These are phyloP conservation scores for Psilocybe cubensis DNA, from an alignment of 768 basidiomycete genomes.

Conservation along the genomic window DNA sequence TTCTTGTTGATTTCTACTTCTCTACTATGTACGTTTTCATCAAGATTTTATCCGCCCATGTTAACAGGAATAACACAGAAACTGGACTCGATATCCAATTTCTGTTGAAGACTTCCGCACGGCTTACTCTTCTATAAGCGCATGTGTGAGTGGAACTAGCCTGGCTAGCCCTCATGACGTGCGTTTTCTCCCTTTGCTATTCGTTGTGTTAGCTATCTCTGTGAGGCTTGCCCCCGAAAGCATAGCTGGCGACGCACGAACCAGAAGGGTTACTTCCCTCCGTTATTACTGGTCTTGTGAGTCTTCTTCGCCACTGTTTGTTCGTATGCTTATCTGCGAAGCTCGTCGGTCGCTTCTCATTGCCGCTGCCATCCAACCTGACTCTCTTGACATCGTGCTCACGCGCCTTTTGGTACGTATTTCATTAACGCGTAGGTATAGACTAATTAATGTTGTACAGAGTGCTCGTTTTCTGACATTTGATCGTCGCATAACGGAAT, in stretches of 20 bases:
- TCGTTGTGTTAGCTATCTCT: conserved; percentile 89
- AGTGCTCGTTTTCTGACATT: conserved; percentile 65
- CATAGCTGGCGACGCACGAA: conserved; percentile 79
- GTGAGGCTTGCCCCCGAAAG: conserved; percentile 85
- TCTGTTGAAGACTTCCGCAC: conserved; percentile 82
- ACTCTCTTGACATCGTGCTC: conserved; percentile 90
- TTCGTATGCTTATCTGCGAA: conserved; percentile 33
- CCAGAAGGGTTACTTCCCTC: conserved; percentile 76
- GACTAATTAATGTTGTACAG: conserved; percentile 27
- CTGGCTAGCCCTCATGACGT: conserved; percentile 74
- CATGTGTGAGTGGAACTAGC: conserved; percentile 61
- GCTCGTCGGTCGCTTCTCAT: conserved; percentile 88
- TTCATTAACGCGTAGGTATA: not conserved
- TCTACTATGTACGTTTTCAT: conserved; percentile 57
- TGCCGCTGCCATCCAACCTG: conserved; percentile 91
- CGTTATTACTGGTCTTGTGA: conserved; percentile 96
- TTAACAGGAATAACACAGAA: conserved; percentile 49
- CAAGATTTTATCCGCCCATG: conserved; percentile 5
- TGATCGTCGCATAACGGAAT: conserved; percentile 89
- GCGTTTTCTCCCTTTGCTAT: conserved; percentile 88
- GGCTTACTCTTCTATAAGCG: conserved; percentile 66
- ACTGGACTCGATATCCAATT: conserved; percentile 93
- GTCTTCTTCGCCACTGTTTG: conserved; percentile 31
- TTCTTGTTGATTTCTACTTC: conserved; percentile 85
- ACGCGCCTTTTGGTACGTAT: conserved; percentile 81